Conservation (phyloP, 1,284 basidiomycete genomes). For the Pascua guehoae region DNA sequence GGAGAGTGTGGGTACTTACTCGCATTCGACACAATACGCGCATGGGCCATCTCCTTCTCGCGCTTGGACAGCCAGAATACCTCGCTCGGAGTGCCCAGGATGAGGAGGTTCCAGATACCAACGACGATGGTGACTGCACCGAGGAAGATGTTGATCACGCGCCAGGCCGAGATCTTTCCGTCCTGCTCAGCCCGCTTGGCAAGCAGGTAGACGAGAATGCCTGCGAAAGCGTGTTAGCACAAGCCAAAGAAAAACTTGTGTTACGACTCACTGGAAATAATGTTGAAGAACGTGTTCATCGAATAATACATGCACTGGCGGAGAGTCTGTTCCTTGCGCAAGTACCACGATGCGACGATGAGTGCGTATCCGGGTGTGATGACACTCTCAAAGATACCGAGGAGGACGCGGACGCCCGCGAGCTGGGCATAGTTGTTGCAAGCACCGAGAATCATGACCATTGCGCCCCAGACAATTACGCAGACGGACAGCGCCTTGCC, state of each 20-base stretch:
- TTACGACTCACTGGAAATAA: slow-evolving; percentile 15
- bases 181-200: slow-evolving; percentile 16
- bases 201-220: slow-evolving; percentile 22
- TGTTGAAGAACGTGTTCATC: slow-evolving; percentile 28
- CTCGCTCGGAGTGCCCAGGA: slow-evolving; percentile 24
- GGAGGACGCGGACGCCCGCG: slow-evolving; percentile 12
- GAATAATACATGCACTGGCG: slow-evolving; percentile 21
- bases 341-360: slow-evolving; percentile 11
- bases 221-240: neutral
- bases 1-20: no score
- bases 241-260: slow-evolving; percentile 2
- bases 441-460: slow-evolving; percentile 22
- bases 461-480: slow-evolving; percentile 21
- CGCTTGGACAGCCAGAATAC: slow-evolving; percentile 20
- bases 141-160: slow-evolving; percentile 33
- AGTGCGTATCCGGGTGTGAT: slow-evolving; percentile 30
- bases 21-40: slow-evolving; percentile 15
- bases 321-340: slow-evolving; percentile 9
- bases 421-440: slow-evolving; percentile 29
- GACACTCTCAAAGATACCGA: slow-evolving; percentile 29
- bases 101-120: slow-evolving; percentile 17
- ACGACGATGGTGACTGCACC: slow-evolving; percentile 23
- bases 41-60: slow-evolving; percentile 16
- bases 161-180: slow-evolving; percentile 25
- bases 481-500: slow-evolving; percentile 18